phyloP scores from a whole-genome alignment of 441 rosid species.

The Populus hybrid region DNA sequence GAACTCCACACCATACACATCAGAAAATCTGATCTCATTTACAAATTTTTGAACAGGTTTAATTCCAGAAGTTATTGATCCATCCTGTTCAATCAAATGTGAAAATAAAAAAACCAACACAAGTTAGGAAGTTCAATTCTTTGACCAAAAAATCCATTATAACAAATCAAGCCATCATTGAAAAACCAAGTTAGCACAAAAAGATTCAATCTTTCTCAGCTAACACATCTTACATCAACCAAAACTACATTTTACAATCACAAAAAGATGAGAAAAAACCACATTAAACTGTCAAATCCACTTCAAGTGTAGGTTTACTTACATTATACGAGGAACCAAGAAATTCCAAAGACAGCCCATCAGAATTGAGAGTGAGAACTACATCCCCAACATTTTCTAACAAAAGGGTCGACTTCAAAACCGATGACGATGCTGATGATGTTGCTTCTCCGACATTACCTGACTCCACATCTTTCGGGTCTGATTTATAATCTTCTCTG shows the following conservation, averaged over 20 bases:
- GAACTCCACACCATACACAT: conserved; percentile 70
- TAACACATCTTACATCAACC: background rate
- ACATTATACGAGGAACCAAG: conserved; percentile 46
- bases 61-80: conserved; percentile 52
- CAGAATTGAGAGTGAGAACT: conserved; percentile 41
- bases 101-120: conserved; percentile 13
- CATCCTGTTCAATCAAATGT: conserved; percentile 43
- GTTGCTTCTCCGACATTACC: conserved; percentile 11
- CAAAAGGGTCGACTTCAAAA: conserved; percentile 37
- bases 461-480: conserved; percentile 10
- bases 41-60: conserved; percentile 30
- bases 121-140: conserved; percentile 4
- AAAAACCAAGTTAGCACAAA: background rate
- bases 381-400: conserved; percentile 73
- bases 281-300: background rate
- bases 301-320: conserved; percentile 18
- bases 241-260: background rate
- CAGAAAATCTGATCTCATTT: conserved; percentile 47
- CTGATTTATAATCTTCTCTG: conserved; percentile 17
- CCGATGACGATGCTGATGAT: conserved; percentile 11
- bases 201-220: background rate
- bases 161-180: background rate
- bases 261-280: background rate
- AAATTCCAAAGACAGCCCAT: conserved; percentile 72
- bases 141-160: conserved; percentile 1